Conservation (phyloP, 768 basidiomycete genomes). For the Rhodotorula sphaerocarpa region DNA sequence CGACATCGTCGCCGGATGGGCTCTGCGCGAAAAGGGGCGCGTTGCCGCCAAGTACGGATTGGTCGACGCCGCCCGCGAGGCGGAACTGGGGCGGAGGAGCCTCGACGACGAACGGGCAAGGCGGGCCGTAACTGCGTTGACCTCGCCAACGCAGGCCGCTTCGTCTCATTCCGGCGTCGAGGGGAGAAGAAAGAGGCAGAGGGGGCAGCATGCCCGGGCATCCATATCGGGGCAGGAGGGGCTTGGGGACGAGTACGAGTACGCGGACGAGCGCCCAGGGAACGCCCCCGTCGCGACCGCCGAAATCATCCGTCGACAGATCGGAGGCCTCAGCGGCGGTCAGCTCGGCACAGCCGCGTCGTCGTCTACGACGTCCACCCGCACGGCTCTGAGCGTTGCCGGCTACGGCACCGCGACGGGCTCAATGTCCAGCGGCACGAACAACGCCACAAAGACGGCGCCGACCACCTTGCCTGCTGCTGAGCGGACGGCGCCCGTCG, state of each 20-base stretch:
- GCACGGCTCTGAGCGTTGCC: background rate
- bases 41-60: conserved; percentile 23
- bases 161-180: no score
- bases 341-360: background rate
- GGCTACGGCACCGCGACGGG: background rate
- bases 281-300: no score
- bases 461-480: background rate
- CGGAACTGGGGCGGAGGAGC: background rate
- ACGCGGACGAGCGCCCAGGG: no score
- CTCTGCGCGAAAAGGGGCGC: conserved; percentile 26
- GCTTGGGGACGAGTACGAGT: background rate
- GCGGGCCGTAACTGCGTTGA: no score
- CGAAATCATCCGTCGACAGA: background rate
- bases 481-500: conserved; percentile 2
- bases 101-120: background rate
- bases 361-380: background rate
- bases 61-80: conserved; percentile 3
- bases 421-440: no score
- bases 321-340: background rate
- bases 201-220: no score
- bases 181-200: no score
- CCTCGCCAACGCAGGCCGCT: no score
- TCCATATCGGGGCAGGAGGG: background rate
- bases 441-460: conserved; percentile 1
- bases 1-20: conserved; percentile 22